Percentiles rank a stretch among this genome's conserved stretches.
Evolutionary conservation across 2,329 filamentous ascomycete genomes (phyloP).

Genomic region (Pseudogymnoascus sp.): DNA sequence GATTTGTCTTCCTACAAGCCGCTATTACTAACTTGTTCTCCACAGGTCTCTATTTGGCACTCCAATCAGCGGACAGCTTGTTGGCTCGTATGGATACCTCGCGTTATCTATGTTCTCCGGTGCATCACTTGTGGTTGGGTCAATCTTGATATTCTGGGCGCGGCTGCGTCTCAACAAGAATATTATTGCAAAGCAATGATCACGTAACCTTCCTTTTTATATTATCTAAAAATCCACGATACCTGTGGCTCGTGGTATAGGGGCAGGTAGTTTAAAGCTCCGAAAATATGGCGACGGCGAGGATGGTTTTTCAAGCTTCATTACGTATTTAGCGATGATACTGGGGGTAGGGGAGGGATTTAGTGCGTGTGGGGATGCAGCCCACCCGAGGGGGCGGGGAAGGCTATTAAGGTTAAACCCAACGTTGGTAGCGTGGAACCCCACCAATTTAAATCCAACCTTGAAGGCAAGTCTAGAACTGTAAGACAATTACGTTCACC

Average conservation of each 20-base stretch:
- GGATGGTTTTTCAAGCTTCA: not conserved
- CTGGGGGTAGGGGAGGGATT: not conserved
- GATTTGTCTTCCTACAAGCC: not conserved
- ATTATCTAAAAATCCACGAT: not conserved
- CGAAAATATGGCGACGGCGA: not conserved
- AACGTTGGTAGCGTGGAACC: not conserved
- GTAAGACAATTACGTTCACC: not conserved
- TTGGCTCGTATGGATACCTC: constrained; percentile 17
- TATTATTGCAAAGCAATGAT: constrained; percentile 14
- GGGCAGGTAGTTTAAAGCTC: not conserved
- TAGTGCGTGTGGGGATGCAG: not conserved
- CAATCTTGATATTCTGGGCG: constrained; percentile 14
- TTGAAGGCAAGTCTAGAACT: not conserved
- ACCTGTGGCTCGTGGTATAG: not conserved
- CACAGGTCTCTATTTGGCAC: constrained; percentile 19
- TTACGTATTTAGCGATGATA: not conserved
- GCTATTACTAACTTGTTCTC: not conserved
- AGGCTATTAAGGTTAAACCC: not conserved
- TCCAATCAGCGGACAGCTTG: constrained; percentile 21
- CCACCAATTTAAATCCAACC: not conserved
- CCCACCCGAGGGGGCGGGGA: not conserved
- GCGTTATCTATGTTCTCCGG: constrained; percentile 22
- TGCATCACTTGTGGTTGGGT: constrained; percentile 19
- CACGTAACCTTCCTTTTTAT: not conserved
- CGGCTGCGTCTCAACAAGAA: constrained; percentile 14